phyloP scores from a whole-genome alignment of 2,329 filamentous ascomycete species.

The Phoma sp. region DNA sequence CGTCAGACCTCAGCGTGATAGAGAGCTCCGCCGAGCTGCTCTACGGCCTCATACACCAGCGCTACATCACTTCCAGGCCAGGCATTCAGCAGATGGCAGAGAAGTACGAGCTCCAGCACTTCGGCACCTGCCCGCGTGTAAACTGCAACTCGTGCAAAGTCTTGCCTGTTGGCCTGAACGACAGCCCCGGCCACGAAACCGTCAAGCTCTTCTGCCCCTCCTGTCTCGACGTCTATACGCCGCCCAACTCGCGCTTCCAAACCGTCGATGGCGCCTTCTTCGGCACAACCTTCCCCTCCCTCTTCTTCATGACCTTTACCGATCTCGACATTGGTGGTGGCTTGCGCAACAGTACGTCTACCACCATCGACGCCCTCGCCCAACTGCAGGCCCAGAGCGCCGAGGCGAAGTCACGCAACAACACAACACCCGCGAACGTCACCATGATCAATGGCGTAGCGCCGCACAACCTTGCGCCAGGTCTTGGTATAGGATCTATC shows the following conservation, averaged over 20 bases:
- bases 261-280: slow-evolving; percentile 98
- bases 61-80: slow-evolving; percentile 94
- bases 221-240: slow-evolving; percentile 95
- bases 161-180: slow-evolving; percentile 89
- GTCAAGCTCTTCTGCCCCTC: slow-evolving; percentile 98
- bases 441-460: slow-evolving; percentile 80
- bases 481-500: slow-evolving; percentile 79
- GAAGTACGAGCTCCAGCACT: slow-evolving; percentile 97
- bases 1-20: slow-evolving; percentile 91
- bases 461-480: slow-evolving; percentile 84
- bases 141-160: slow-evolving; percentile 90
- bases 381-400: slow-evolving; percentile 45
- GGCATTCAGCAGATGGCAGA: slow-evolving; percentile 99
- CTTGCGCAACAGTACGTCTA: slow-evolving; percentile 62
- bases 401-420: slow-evolving; percentile 43
- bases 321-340: slow-evolving; percentile 85
- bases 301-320: slow-evolving; percentile 98
- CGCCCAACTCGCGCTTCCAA: slow-evolving; percentile 96
- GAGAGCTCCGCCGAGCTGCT: slow-evolving; percentile 98
- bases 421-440: slow-evolving; percentile 43
- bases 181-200: slow-evolving; percentile 94
- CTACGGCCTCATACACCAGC: slow-evolving; percentile 97
- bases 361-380: slow-evolving; percentile 43
- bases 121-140: slow-evolving; percentile 92
- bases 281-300: slow-evolving; percentile 92